Evolutionary conservation across 2,329 filamentous ascomycete species (phyloP).

Genomic region (Microdochium nivale): DNA sequence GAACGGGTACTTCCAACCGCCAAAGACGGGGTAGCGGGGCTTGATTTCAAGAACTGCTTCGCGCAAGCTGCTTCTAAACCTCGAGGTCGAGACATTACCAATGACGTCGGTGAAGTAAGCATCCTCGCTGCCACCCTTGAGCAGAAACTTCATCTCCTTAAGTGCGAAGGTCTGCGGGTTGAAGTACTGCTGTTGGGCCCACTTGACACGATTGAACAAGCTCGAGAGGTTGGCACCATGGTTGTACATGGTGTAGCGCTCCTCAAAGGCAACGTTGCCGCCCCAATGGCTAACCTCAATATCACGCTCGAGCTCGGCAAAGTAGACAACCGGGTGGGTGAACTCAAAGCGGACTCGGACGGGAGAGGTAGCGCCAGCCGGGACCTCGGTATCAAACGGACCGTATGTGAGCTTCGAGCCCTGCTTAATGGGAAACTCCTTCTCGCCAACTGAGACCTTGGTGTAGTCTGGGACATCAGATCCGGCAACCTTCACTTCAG

Average conservation of each 20-base stretch:
- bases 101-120: slow-evolving; percentile 95
- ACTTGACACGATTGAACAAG: slow-evolving; percentile 70
- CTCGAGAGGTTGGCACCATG: slow-evolving; percentile 69
- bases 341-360: slow-evolving; percentile 87
- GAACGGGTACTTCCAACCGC: slow-evolving; percentile 97
- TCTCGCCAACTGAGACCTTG: slow-evolving; percentile 54
- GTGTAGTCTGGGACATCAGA: slow-evolving; percentile 79
- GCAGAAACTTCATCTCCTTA: slow-evolving; percentile 71
- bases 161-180: slow-evolving; percentile 70
- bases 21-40: slow-evolving; percentile 92
- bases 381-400: slow-evolving; percentile 65
- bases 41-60: slow-evolving; percentile 84
- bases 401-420: slow-evolving; percentile 85
- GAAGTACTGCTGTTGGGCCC: slow-evolving; percentile 65
- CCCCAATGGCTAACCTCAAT: slow-evolving; percentile 97
- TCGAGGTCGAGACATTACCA: slow-evolving; percentile 91
- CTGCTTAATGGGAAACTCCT: slow-evolving; percentile 64
- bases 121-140: slow-evolving; percentile 71
- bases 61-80: slow-evolving; percentile 68
- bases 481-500: slow-evolving; percentile 82
- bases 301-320: slow-evolving; percentile 74
- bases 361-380: slow-evolving; percentile 66
- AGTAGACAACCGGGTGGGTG: slow-evolving; percentile 80
- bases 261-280: slow-evolving; percentile 90
- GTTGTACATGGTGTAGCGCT: slow-evolving; percentile 84